A percentile compares a stretch with the other conserved stretches of the same genome.
These are phyloP conservation scores for Berberis vulgaris DNA, from an alignment of 164 flowering plant species.

Conservation along the genomic window DNA sequence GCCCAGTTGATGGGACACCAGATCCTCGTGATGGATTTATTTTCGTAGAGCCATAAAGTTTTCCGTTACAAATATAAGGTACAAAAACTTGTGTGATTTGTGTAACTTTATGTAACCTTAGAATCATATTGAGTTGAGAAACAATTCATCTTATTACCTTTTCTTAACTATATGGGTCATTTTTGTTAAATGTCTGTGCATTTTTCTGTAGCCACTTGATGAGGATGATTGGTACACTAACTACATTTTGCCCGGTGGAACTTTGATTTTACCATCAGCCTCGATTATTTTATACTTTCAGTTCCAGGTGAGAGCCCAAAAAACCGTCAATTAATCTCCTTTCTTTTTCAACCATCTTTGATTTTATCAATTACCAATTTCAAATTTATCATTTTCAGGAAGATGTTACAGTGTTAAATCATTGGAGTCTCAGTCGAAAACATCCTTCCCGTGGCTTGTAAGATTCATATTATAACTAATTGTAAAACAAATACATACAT, in stretches of 20 bases:
- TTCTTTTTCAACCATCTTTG: too few relatives aligned
- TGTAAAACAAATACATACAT: not conserved
- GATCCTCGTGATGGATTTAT: constrained; percentile 1
- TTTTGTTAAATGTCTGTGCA: too few relatives aligned
- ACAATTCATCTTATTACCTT: too few relatives aligned
- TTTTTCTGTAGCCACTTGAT: constrained; percentile 1
- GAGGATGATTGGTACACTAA: constrained; percentile 7
- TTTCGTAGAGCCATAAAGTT: constrained; percentile 7
- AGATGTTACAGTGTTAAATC: constrained; percentile 1
- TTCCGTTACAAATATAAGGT: constrained; percentile 7
- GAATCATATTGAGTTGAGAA: too few relatives aligned
- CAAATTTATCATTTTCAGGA: not conserved
- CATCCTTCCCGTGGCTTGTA: constrained; percentile 4
- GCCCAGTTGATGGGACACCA: not conserved
- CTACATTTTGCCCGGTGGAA: not conserved
- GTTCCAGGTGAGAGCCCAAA: not conserved
- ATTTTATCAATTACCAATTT: too few relatives aligned
- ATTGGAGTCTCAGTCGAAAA: constrained; percentile 5
- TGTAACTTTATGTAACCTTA: too few relatives aligned
- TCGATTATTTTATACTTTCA: not conserved
- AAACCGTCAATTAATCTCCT: too few relatives aligned
- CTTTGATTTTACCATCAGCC: not conserved
- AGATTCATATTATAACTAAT: not conserved
- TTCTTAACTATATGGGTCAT: too few relatives aligned
- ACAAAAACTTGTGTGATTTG: too few relatives aligned